Conservation (phyloP, 208 protist species). For the Endotrypanum monterogeii region DNA sequence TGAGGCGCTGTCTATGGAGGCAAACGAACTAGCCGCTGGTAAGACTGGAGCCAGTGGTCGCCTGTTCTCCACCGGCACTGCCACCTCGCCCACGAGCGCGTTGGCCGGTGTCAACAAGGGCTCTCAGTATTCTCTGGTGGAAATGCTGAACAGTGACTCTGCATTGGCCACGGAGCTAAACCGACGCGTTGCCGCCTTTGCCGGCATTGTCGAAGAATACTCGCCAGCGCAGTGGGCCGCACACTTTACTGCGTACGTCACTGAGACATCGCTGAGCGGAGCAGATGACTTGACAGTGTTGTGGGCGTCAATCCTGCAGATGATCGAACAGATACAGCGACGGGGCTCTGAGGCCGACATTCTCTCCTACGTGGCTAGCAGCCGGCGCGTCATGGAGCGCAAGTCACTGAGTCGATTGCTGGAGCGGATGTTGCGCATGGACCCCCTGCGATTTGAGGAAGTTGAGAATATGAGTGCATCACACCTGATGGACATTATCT, state of each 20-base stretch:
- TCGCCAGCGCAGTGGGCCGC: conserved; percentile 57
- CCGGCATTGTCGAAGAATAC: conserved; percentile 56
- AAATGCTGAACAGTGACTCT: conserved; percentile 43
- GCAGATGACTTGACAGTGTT: conserved; percentile 56
- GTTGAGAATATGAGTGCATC: conserved; percentile 49
- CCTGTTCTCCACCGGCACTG: background rate
- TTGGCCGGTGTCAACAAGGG: conserved; percentile 1
- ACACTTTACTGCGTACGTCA: conserved; percentile 52
- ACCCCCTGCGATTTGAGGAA: conserved; percentile 56
- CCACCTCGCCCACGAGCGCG: conserved; percentile 4
- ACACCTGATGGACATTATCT: conserved; percentile 55
- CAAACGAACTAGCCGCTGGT: conserved; percentile 18
- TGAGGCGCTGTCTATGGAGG: conserved; percentile 45
- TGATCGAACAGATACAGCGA: conserved; percentile 52
- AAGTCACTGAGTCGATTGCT: conserved; percentile 57
- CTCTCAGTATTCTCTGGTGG: conserved; percentile 13
- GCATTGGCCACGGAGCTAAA: conserved; percentile 46
- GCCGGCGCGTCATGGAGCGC: conserved; percentile 68
- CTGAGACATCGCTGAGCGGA: conserved; percentile 34
- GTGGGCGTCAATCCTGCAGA: conserved; percentile 54
- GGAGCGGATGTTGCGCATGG: conserved; percentile 46
- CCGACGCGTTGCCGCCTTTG: conserved; percentile 53
- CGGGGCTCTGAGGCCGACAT: conserved; percentile 41
- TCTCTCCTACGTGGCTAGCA: conserved; percentile 66
- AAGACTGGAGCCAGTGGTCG: conserved; percentile 5